Percentiles rank a stretch among this genome's conserved stretches.
These are phyloP conservation scores for Ambrosiella beaveri DNA, from an alignment of 2,329 filamentous ascomycete species.

Conservation along the genomic window DNA sequence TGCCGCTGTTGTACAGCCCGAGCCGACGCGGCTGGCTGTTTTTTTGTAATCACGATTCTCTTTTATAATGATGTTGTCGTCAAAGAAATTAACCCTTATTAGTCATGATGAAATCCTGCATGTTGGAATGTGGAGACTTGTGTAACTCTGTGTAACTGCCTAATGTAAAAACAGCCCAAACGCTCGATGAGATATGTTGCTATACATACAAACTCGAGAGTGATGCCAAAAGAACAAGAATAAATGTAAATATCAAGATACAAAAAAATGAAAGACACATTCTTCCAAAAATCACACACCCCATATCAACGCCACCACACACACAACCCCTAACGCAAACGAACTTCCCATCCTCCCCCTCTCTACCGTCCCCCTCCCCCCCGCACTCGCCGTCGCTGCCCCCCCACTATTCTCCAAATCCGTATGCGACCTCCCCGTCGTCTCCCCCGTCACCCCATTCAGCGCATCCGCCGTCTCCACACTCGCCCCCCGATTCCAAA, in stretches of 20 bases:
- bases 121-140: too few species aligned
- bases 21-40: too few species aligned
- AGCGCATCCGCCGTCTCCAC: constrained; percentile 51
- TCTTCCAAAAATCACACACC: neutral
- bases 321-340: neutral
- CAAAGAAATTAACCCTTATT: too few species aligned
- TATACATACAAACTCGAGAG: neutral
- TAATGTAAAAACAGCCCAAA: neutral
- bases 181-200: neutral
- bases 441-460: constrained; percentile 29
- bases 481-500: constrained; percentile 55
- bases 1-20: too few species aligned
- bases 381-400: neutral
- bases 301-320: neutral
- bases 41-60: too few species aligned
- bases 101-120: too few species aligned
- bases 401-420: constrained; percentile 8
- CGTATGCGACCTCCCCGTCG: constrained; percentile 8
- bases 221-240: neutral
- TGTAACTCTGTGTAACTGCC: too few species aligned
- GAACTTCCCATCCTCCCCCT: neutral
- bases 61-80: too few species aligned
- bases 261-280: neutral
- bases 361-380: neutral
- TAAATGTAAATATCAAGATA: neutral